A percentile compares a stretch with the other conserved stretches of the same genome.
These are phyloP conservation scores for Pisolithus microcarpus DNA, from an alignment of 768 basidiomycete species.

Conservation along the genomic window DNA sequence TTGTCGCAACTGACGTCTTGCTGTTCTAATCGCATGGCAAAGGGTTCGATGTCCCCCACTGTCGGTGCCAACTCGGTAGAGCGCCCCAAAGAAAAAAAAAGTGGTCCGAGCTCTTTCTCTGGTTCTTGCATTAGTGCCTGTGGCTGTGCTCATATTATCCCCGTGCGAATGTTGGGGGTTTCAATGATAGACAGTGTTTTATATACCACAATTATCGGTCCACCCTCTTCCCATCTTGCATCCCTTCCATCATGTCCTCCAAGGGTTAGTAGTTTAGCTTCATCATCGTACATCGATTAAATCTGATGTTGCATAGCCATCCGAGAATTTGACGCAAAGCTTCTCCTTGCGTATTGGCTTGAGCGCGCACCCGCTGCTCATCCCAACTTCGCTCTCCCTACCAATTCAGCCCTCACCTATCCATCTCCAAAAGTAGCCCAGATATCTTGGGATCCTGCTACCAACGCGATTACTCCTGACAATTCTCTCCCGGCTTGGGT, in stretches of 20 bases:
- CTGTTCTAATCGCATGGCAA: too few species aligned
- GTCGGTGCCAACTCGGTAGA: background rate
- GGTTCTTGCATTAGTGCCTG: background rate
- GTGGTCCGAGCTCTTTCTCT: background rate
- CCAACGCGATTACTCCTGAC: slow-evolving; percentile 53
- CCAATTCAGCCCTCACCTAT: slow-evolving; percentile 41
- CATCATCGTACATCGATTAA: background rate
- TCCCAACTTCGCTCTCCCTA: slow-evolving; percentile 44
- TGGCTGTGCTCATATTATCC: slow-evolving; percentile 24
- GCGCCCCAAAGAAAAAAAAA: slow-evolving; percentile 2
- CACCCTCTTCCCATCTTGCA: slow-evolving; percentile 1
- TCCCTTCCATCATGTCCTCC: slow-evolving; percentile 22
- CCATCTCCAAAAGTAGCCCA: slow-evolving; percentile 78
- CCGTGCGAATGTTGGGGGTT: slow-evolving; percentile 27
- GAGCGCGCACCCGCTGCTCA: slow-evolving; percentile 80
- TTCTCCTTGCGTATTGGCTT: slow-evolving; percentile 95
- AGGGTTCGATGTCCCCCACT: too few species aligned
- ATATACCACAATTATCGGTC: background rate
- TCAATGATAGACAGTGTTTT: background rate
- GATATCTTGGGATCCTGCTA: slow-evolving; percentile 73
- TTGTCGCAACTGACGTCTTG: too few species aligned
- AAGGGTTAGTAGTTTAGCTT: slow-evolving; percentile 16
- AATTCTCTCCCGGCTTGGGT: slow-evolving; percentile 72
- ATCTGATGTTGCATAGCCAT: slow-evolving; percentile 44
- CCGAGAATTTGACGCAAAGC: slow-evolving; percentile 98